These are phyloP conservation scores for Lecanicillium sp. DNA, from an alignment of 2,329 filamentous ascomycete genomes.

Conservation along the genomic window DNA sequence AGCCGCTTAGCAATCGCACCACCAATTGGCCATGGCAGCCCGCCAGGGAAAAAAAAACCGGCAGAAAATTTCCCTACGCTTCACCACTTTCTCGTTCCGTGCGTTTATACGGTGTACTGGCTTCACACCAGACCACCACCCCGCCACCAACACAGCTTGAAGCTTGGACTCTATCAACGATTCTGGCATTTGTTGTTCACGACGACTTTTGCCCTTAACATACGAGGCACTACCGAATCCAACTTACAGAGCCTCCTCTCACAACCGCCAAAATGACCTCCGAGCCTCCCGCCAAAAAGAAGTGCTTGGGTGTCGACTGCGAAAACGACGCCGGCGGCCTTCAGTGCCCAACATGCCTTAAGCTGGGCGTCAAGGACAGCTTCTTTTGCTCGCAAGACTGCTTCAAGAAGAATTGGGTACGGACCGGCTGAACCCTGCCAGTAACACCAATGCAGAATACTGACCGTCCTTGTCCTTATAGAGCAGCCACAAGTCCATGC, in stretches of 20 bases:
- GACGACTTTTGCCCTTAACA: background rate
- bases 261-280: constrained; percentile 31
- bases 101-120: background rate
- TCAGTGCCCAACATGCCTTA: constrained; percentile 93
- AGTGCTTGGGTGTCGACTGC: constrained; percentile 79
- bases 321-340: constrained; percentile 76
- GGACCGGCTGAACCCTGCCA: constrained; percentile 16
- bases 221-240: background rate
- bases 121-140: background rate
- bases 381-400: constrained; percentile 98
- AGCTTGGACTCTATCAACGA: no score
- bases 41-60: background rate
- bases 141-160: background rate
- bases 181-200: no score
- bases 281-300: constrained; percentile 50
- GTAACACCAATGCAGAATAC: background rate
- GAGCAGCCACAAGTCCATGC: constrained; percentile 65
- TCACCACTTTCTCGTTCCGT: constrained; percentile 5
- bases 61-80: constrained; percentile 5
- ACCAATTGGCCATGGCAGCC: no score
- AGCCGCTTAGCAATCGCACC: no score
- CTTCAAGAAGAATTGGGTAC: constrained; percentile 98
- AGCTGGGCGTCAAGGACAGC: constrained; percentile 78
- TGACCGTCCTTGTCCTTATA: constrained; percentile 29
- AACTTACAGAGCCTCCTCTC: background rate